Percentiles rank a stretch among this genome's conserved stretches.
Evolutionary conservation across 331 rosid genomes (phyloP).

Genomic region (Pyracantha coccinea): DNA sequence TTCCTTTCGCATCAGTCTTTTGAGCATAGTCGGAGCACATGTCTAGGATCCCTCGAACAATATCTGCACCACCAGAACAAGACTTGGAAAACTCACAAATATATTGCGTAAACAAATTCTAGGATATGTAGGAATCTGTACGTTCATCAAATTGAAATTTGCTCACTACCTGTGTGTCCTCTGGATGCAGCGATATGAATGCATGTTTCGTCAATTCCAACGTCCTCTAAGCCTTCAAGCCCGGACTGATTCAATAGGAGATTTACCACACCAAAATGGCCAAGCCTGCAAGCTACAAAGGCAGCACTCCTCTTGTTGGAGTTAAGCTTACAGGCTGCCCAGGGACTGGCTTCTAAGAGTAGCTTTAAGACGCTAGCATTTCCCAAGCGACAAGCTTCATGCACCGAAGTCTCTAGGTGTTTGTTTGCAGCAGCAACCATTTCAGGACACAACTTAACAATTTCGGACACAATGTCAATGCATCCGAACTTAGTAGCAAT

Average conservation of each 20-base stretch:
- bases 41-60: constrained; percentile 44
- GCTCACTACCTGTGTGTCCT: constrained; percentile 45
- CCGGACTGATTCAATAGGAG: constrained; percentile 29
- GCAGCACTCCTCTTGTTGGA: constrained; percentile 21
- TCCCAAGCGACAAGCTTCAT: constrained; percentile 43
- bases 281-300: constrained; percentile 42
- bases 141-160: background rate
- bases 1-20: constrained; percentile 35
- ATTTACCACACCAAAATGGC: constrained; percentile 44
- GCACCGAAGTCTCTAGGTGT: constrained; percentile 46
- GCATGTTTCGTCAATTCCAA: constrained; percentile 33
- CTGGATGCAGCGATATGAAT: constrained; percentile 42
- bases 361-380: constrained; percentile 27
- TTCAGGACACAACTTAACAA: constrained; percentile 36
- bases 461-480: constrained; percentile 33
- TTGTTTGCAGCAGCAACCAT: constrained; percentile 47
- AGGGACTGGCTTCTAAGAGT: constrained; percentile 35
- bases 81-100: background rate
- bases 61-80: constrained; percentile 26
- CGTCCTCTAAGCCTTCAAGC: constrained; percentile 12
- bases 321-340: constrained; percentile 33
- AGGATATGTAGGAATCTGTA: background rate
- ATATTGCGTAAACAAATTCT: background rate
- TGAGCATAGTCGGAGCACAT: constrained; percentile 22
- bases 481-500: constrained; percentile 47